Conservation (phyloP, 371 early-diverging fungal genomes). For the Catenaria anguillulae region DNA sequence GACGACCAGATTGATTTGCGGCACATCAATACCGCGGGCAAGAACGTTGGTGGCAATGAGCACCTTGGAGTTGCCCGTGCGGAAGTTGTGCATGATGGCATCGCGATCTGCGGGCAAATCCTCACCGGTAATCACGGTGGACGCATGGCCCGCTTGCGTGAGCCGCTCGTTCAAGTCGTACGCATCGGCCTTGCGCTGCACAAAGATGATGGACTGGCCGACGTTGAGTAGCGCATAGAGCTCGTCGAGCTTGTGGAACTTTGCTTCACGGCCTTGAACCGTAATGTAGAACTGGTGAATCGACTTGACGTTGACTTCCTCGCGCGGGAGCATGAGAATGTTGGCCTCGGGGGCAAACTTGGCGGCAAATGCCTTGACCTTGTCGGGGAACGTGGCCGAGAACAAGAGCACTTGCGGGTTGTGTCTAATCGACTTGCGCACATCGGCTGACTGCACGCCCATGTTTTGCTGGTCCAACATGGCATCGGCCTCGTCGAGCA, state of each 20-base stretch:
- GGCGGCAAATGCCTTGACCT: constrained; percentile 60
- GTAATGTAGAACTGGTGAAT: constrained; percentile 97
- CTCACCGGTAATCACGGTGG: constrained; percentile 79
- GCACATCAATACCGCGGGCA: constrained; percentile 95
- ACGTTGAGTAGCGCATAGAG: constrained; percentile 85
- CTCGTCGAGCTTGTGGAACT: constrained; percentile 61
- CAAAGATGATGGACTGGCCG: constrained; percentile 96
- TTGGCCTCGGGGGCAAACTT: constrained; percentile 70
- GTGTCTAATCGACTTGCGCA: constrained; percentile 15
- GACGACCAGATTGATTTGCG: constrained; percentile 89
- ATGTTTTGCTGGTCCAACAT: constrained; percentile 80
- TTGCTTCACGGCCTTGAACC: constrained; percentile 56
- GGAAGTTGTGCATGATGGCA: constrained; percentile 82
- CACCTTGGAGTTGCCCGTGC: constrained; percentile 79
- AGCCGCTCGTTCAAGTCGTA: constrained; percentile 62
- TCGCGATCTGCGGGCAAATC: constrained; percentile 72
- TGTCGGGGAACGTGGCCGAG: constrained; percentile 88
- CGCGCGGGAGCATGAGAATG: constrained; percentile 63
- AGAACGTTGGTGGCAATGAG: constrained; percentile 93
- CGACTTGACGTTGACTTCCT: constrained; percentile 84
- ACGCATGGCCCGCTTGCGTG: constrained; percentile 67
- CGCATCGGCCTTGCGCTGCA: constrained; percentile 63
- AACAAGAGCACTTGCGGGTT: constrained; percentile 82
- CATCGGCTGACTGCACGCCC: constrained; percentile 51
- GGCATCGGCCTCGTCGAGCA: constrained; percentile 89